Percentiles rank a stretch among this genome's conserved stretches.
phyloP scores from a whole-genome alignment of 768 basidiomycete genomes.

The Psilocybe azurescens region DNA sequence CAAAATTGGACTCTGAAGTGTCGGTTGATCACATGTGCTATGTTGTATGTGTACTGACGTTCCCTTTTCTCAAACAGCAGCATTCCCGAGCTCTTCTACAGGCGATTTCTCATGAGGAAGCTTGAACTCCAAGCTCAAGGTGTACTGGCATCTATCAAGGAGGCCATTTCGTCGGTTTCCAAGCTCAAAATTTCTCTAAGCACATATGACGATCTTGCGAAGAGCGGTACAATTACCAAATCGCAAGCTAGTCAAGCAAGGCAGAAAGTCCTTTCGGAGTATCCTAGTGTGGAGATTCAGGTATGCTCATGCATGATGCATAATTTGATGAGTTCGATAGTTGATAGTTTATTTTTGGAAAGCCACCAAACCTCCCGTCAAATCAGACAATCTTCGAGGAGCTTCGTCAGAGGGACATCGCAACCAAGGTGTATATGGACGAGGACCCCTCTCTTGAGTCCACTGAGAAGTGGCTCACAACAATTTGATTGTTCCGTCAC shows the following conservation, averaged over 20 bases:
- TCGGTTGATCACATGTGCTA: too few relatives aligned
- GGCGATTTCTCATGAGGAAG: constrained; percentile 1
- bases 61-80: neutral
- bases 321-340: too few relatives aligned
- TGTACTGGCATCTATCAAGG: neutral
- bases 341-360: too few relatives aligned
- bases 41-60: neutral
- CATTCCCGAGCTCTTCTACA: neutral
- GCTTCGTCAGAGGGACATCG: too few relatives aligned
- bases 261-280: neutral
- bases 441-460: too few relatives aligned
- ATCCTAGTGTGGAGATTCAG: too few relatives aligned
- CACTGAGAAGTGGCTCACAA: neutral
- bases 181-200: neutral
- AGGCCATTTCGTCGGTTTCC: neutral
- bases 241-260: neutral
- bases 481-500: neutral
- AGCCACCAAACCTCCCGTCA: too few relatives aligned
- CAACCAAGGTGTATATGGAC: too few relatives aligned
- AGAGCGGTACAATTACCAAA: neutral
- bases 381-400: too few relatives aligned
- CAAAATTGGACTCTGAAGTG: too few relatives aligned
- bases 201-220: neutral
- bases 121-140: constrained; percentile 1
- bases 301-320: too few relatives aligned